Conservation (phyloP, 768 basidiomycete species). For the Lentinus tigrinus region DNA sequence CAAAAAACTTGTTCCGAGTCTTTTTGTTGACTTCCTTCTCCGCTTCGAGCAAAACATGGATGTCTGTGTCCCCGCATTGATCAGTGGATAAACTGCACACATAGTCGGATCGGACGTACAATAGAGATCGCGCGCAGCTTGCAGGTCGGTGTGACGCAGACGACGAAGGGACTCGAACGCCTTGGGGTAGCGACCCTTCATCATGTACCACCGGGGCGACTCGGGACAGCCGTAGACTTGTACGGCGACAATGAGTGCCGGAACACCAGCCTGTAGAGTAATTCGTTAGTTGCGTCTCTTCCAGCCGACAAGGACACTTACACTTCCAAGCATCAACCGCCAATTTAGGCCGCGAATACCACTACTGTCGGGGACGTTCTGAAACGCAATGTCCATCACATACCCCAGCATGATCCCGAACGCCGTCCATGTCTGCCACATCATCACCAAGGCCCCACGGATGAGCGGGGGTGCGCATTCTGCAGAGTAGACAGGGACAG, state of each 20-base stretch:
- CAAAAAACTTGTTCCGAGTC: conserved; percentile 52
- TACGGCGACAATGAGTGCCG: conserved; percentile 34
- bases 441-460: conserved; percentile 1
- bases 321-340: conserved; percentile 76
- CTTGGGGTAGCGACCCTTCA: conserved; percentile 64
- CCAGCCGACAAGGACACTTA: too few species aligned
- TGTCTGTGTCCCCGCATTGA: conserved; percentile 35
- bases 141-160: conserved; percentile 63
- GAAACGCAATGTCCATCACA: conserved; percentile 60
- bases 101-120: too few species aligned
- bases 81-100: neutral
- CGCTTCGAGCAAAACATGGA: conserved; percentile 62
- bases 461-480: conserved; percentile 36
- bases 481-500: conserved; percentile 62
- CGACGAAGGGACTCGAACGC: conserved; percentile 61
- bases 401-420: conserved; percentile 79
- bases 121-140: conserved; percentile 78
- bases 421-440: conserved; percentile 75
- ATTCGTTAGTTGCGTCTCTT: too few species aligned
- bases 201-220: conserved; percentile 83
- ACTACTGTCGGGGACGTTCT: conserved; percentile 45
- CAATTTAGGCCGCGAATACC: conserved; percentile 65
- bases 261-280: conserved; percentile 34
- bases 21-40: conserved; percentile 53
- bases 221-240: conserved; percentile 52